Base-by-base conservation (phyloP, 73 alveolate species). In the Tetrahymena borealis region DNA sequence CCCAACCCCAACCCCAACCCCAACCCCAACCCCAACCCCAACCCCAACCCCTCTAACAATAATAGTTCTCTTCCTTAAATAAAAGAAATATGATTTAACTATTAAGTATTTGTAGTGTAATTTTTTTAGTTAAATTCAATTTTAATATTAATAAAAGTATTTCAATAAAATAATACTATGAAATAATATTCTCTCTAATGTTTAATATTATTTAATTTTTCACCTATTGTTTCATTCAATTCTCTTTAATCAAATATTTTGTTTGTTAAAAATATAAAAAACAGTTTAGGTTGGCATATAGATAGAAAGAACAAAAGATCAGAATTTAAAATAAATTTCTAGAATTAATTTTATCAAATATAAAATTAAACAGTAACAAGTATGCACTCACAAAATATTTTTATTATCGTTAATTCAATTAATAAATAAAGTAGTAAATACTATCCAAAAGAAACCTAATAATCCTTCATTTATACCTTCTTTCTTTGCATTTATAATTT, bases 1-100 rank as follows among this genome's bases (percentile, higher is more conserved):
- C 78, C 78, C 78, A 41, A 41, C 78, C 78, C 78, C 78, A 41
- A 41, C 78, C 78, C 78, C 78, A 41, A 41, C 78, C 78, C 78
- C 78, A 41, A 41, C 78, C 78, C 78, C 78, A 41, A 41, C 78
- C 78, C 78, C 78, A 41, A 41, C 78, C 78, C 78, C 78, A 15
- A 5, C 78, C 18, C 18, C 18, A 41, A 7, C 18, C 18, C 18
- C 9, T 6, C 18, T 6, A 2, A 15, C 18, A 40, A 40, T 40
- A 41, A 41, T 2, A 41, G 16, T n/a, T n/a, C 18, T 40, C 18
- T 6, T 6, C 18, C 10, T 6, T 40, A 15, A 40, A 40, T 40
- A 41, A 41, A 5, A 41, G 16, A 4, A 41, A 4, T 7, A 7
- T 12, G 20, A 12, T 0, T 5, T 41, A 41, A 0, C 33, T 1